phyloP scores from a whole-genome alignment of 2,329 filamentous ascomycete species.

The Trichoderma lentiforme region DNA sequence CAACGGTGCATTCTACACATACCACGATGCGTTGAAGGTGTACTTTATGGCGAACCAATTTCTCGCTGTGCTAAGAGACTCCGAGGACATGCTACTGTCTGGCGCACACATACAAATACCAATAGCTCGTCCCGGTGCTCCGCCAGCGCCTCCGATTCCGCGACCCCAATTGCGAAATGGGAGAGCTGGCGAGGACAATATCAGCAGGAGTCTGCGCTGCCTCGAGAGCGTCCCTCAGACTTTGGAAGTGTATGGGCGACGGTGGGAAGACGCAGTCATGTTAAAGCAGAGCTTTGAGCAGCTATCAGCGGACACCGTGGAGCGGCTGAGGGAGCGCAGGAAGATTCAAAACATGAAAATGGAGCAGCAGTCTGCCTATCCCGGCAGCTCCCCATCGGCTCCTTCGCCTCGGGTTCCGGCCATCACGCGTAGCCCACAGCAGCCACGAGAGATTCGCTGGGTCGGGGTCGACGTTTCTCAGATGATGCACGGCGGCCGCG shows the following conservation, averaged over 20 bases:
- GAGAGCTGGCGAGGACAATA: conserved; percentile 44
- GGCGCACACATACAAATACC: conserved; percentile 46
- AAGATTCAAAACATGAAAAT: conserved; percentile 31
- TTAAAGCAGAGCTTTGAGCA: conserved; percentile 53
- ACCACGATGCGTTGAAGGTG: conserved; percentile 80
- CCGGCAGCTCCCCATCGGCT: conserved; percentile 6
- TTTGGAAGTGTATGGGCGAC: conserved; percentile 53
- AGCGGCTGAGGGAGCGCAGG: conserved; percentile 41
- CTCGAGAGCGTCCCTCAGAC: conserved; percentile 53
- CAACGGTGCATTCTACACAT: conserved; percentile 71
- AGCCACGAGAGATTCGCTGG: conserved; percentile 22
- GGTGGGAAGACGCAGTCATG: conserved; percentile 56
- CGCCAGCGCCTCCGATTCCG: conserved; percentile 52
- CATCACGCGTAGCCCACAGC: conserved; percentile 17
- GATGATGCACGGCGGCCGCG: conserved; percentile 21
- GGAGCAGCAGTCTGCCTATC: conserved; percentile 33
- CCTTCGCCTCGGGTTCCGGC: conserved; percentile 1
- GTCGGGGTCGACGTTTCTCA: conserved; percentile 23
- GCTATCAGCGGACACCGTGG: conserved; percentile 44
- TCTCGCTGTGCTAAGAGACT: conserved; percentile 56
- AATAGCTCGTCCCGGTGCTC: conserved; percentile 44
- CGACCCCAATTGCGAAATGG: conserved; percentile 36
- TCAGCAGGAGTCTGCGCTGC: conserved; percentile 54
- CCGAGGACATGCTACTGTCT: conserved; percentile 54
- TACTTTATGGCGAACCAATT: conserved; percentile 71